These are phyloP conservation scores for Phytophthora agathidicida DNA, from an alignment of 352 stramenopile genomes.

Conservation along the genomic window DNA sequence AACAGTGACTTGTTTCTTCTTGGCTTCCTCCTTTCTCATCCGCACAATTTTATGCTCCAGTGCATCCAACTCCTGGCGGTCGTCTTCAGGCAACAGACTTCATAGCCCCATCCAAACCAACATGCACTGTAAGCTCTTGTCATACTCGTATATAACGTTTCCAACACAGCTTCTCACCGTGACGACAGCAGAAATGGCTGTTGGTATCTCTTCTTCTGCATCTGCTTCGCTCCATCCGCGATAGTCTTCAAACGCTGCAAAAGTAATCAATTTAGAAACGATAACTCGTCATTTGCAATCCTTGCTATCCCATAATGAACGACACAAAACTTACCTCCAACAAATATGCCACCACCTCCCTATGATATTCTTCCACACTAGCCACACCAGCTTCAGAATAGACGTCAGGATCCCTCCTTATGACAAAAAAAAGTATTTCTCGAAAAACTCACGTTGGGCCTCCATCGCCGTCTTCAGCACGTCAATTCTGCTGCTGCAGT, in stretches of 20 bases:
- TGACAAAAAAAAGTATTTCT: background rate
- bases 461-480: conserved; percentile 50
- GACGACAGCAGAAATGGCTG: conserved; percentile 73
- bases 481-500: conserved; percentile 67
- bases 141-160: too few relatives aligned
- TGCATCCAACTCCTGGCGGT: conserved; percentile 51
- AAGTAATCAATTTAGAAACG: background rate
- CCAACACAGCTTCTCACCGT: conserved; percentile 30
- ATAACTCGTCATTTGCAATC: background rate
- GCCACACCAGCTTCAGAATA: conserved; percentile 24
- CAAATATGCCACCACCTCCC: conserved; percentile 77
- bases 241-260: conserved; percentile 69
- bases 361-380: conserved; percentile 54
- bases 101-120: background rate
- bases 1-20: conserved; percentile 22
- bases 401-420: background rate
- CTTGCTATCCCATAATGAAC: too few relatives aligned
- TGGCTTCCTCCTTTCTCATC: conserved; percentile 29
- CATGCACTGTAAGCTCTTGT: background rate
- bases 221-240: conserved; percentile 62
- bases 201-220: conserved; percentile 75
- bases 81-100: conserved; percentile 69
- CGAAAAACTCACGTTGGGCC: conserved; percentile 27
- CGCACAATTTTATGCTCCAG: conserved; percentile 52
- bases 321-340: conserved; percentile 46